These are phyloP conservation scores for Brassica nigra DNA, from an alignment of 345 rosid species.

Conservation along the genomic window DNA sequence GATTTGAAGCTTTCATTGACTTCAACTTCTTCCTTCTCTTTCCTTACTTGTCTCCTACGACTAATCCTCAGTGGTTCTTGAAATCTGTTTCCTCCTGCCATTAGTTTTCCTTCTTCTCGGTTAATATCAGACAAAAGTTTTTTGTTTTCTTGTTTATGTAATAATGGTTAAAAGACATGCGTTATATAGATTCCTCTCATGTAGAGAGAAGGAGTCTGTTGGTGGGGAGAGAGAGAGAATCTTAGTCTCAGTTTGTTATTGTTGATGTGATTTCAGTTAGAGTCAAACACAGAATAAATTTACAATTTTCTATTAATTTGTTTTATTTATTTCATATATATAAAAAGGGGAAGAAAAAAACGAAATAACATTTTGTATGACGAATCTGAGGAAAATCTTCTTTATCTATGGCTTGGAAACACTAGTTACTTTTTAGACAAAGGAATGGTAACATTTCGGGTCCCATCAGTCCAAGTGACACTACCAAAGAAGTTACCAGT, in stretches of 20 bases:
- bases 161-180: constrained; percentile 27
- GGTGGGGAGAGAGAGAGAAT: constrained; percentile 25
- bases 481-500: constrained; percentile 27
- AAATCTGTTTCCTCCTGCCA: constrained; percentile 12
- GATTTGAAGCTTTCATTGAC: constrained; percentile 50
- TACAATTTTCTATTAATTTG: not conserved
- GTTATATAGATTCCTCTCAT: constrained; percentile 42
- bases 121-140: not conserved
- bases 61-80: constrained; percentile 21
- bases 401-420: constrained; percentile 10
- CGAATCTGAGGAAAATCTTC: not conserved
- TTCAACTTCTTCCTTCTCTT: constrained; percentile 37
- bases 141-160: constrained; percentile 8
- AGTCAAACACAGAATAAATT: constrained; percentile 30
- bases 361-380: constrained; percentile 2
- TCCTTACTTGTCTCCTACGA: constrained; percentile 50
- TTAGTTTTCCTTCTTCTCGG: not conserved
- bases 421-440: constrained; percentile 25
- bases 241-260: constrained; percentile 44
- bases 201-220: constrained; percentile 12
- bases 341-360: not conserved
- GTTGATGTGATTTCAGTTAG: constrained; percentile 39
- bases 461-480: constrained; percentile 37
- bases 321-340: not conserved
- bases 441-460: constrained; percentile 33